phyloP scores from a whole-genome alignment of 106 monocot species.

The Ottelia alismoides region DNA sequence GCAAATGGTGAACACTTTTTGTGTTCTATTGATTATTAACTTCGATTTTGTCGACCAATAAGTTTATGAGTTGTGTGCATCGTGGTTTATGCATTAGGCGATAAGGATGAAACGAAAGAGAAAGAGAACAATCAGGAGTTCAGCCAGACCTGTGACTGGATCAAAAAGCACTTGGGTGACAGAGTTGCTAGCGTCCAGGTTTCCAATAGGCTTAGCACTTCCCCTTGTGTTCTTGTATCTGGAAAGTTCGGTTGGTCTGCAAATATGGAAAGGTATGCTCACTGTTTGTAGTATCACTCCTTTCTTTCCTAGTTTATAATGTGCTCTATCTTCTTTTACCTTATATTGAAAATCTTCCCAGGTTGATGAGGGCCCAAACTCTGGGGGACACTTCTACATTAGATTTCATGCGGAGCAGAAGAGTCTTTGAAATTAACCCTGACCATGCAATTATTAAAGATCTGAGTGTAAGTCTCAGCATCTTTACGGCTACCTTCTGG shows the following conservation, averaged over 20 bases:
- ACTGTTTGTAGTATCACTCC: too few relatives aligned
- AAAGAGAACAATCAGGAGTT: conserved; percentile 89
- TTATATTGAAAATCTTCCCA: conserved; percentile 10
- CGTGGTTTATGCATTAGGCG: conserved; percentile 55
- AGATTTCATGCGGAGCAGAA: conserved; percentile 86
- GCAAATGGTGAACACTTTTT: too few relatives aligned
- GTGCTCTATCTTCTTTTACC: neutral
- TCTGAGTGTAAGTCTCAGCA: conserved; percentile 46
- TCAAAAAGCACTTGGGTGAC: conserved; percentile 77
- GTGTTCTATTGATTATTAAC: too few relatives aligned
- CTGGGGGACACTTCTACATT: conserved; percentile 59
- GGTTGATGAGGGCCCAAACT: conserved; percentile 90
- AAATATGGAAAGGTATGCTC: conserved; percentile 86
- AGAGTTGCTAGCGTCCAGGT: conserved; percentile 88
- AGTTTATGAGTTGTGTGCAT: too few relatives aligned
- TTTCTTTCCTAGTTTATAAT: too few relatives aligned
- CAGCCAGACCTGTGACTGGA: conserved; percentile 71
- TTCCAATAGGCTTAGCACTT: conserved; percentile 77
- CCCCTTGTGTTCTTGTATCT: conserved; percentile 92
- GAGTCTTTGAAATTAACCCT: conserved; percentile 94
- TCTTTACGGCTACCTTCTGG: too few relatives aligned
- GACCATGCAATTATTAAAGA: conserved; percentile 83
- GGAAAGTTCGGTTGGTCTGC: conserved; percentile 99
- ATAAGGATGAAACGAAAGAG: conserved; percentile 85
- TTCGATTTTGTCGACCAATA: too few relatives aligned